These are phyloP conservation scores for Spatholobus suberectus DNA, from an alignment of 306 rosid species.

Conservation along the genomic window DNA sequence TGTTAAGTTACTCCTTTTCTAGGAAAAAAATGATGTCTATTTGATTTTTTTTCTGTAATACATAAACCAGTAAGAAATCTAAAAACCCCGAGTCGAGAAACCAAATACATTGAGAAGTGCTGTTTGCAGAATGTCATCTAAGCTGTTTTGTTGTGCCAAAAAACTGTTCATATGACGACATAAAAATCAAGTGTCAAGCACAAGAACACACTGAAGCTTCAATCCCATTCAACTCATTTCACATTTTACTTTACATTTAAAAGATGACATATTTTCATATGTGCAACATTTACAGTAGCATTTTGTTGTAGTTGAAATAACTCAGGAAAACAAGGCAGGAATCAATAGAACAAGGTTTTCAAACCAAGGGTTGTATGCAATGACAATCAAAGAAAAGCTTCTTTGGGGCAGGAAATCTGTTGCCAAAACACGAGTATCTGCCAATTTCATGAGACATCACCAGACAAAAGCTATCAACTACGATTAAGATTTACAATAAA, in stretches of 20 bases:
- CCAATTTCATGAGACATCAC: constrained; percentile 27
- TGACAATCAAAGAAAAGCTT: constrained; percentile 10
- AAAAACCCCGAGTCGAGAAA: constrained; percentile 1
- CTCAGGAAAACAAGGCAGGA: constrained; percentile 9
- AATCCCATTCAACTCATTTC: constrained; percentile 26
- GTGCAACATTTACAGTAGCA: not conserved
- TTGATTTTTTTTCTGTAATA: constrained; percentile 4
- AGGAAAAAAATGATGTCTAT: not conserved
- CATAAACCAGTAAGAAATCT: not conserved
- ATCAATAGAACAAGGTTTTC: constrained; percentile 28
- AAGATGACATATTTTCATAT: constrained; percentile 1
- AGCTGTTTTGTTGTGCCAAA: not conserved
- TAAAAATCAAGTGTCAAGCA: not conserved
- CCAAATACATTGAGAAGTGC: not conserved
- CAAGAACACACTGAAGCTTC: constrained; percentile 5
- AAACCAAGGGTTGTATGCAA: constrained; percentile 14
- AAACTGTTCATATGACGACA: not conserved
- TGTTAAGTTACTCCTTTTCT: constrained; percentile 21
- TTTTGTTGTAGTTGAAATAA: constrained; percentile 28
- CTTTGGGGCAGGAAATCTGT: not conserved
- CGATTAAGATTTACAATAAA: constrained; percentile 16
- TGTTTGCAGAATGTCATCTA: not conserved
- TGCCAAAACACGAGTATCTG: constrained; percentile 9
- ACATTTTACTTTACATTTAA: constrained; percentile 6
- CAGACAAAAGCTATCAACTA: constrained; percentile 30